These are phyloP conservation scores for Westerdykella aurantiaca DNA, from an alignment of 2,329 filamentous ascomycete species.

Conservation along the genomic window DNA sequence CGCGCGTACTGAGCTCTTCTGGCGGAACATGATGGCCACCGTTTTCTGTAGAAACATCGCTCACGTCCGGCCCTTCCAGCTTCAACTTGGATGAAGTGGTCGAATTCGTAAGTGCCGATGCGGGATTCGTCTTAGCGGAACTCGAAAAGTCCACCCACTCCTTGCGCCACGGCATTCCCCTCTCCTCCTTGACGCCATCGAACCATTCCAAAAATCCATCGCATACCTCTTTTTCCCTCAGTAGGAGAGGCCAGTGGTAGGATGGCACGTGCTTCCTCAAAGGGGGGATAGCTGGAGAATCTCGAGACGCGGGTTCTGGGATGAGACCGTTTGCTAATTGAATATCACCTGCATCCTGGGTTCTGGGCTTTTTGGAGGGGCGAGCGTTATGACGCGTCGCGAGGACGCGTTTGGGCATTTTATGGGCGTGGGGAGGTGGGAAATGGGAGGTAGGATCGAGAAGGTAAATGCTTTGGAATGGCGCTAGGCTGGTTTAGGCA, in stretches of 20 bases:
- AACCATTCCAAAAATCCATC: slow-evolving; percentile 30
- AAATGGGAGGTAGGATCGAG: too few relatives aligned
- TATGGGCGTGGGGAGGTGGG: too few relatives aligned
- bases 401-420: too few relatives aligned
- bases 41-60: too few relatives aligned
- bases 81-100: too few relatives aligned
- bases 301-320: slow-evolving; percentile 9
- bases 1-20: slow-evolving; percentile 47
- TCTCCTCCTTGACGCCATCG: slow-evolving; percentile 21
- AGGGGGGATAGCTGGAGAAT: slow-evolving; percentile 18
- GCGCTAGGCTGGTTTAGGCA: too few relatives aligned
- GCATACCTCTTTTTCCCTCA: slow-evolving; percentile 11
- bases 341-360: too few relatives aligned
- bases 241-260: slow-evolving; percentile 30
- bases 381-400: too few relatives aligned
- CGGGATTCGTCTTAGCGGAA: background rate
- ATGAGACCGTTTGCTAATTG: background rate
- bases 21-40: slow-evolving; percentile 10
- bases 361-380: too few relatives aligned
- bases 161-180: slow-evolving; percentile 46
- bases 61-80: too few relatives aligned
- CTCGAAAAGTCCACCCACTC: slow-evolving; percentile 47
- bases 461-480: too few relatives aligned
- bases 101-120: too few relatives aligned
- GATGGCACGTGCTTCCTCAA: slow-evolving; percentile 18